Evolutionary conservation across 1,139 yeast species (phyloP).

Genomic region (Lipomyces yarrowii): DNA sequence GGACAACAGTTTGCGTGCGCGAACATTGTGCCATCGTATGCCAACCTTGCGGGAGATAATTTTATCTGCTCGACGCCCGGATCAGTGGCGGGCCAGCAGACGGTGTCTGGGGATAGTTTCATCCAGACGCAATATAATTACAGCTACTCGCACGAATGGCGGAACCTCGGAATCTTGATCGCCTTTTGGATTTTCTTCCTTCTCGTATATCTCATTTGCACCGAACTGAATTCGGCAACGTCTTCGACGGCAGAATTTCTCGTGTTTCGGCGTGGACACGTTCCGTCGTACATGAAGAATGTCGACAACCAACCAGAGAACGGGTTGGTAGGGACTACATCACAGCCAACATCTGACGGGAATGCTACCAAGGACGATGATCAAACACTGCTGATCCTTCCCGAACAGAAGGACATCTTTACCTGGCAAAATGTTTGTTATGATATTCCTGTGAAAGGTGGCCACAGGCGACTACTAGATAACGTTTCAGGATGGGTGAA

Average conservation of each 20-base stretch:
- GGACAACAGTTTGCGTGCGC: constrained; percentile 44
- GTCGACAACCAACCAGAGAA: constrained; percentile 38
- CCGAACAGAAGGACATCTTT: constrained; percentile 46
- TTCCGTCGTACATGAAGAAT: background rate
- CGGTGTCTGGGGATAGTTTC: constrained; percentile 50
- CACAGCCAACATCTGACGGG: constrained; percentile 33
- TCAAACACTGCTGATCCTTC: background rate
- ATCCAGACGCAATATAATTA: constrained; percentile 42
- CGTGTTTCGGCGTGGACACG: constrained; percentile 35
- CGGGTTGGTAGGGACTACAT: constrained; percentile 53
- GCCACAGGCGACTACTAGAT: constrained; percentile 52
- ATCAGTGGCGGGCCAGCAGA: constrained; percentile 45
- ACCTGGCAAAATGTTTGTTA: constrained; percentile 53
- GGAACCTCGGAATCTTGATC: constrained; percentile 45
- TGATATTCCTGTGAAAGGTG: constrained; percentile 47
- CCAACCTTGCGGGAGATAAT: constrained; percentile 40
- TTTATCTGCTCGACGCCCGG: constrained; percentile 46
- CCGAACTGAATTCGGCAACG: constrained; percentile 52
- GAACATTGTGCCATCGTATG: constrained; percentile 49
- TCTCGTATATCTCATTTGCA: constrained; percentile 52
- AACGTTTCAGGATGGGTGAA: constrained; percentile 68
- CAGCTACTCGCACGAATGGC: constrained; percentile 45
- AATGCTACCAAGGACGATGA: constrained; percentile 40
- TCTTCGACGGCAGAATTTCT: constrained; percentile 53
- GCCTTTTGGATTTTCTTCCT: constrained; percentile 44